These are phyloP conservation scores for Fusarium annulatum DNA, from an alignment of 2,329 filamentous ascomycete species.

Conservation along the genomic window DNA sequence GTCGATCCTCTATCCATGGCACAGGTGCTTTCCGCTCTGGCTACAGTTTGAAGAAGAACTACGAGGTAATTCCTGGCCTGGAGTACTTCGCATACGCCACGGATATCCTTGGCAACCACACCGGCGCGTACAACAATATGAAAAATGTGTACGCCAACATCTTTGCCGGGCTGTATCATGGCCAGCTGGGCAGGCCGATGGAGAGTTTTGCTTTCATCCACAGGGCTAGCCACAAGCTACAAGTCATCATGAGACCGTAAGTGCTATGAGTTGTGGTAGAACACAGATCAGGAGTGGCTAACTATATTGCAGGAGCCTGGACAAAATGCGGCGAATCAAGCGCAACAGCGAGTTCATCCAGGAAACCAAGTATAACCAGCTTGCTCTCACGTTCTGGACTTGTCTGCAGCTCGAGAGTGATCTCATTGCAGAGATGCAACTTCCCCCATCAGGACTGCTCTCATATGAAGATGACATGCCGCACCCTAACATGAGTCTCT, in stretches of 20 bases:
- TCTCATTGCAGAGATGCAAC: conserved; percentile 85
- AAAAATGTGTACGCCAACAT: conserved; percentile 87
- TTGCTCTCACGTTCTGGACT: conserved; percentile 88
- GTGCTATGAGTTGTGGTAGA: conserved; percentile 45
- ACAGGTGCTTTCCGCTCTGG: conserved; percentile 43
- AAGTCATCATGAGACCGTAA: conserved; percentile 81
- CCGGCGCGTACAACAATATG: conserved; percentile 81
- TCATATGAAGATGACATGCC: conserved; percentile 73
- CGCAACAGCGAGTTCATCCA: conserved; percentile 52
- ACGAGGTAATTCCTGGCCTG: conserved; percentile 88
- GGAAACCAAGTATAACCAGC: conserved; percentile 66
- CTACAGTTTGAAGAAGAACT: conserved; percentile 64
- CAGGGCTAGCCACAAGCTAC: conserved; percentile 66
- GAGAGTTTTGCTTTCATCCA: conserved; percentile 79
- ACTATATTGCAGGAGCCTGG: conserved; percentile 56
- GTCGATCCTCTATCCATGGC: conserved; percentile 65
- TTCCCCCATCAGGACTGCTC: conserved; percentile 71
- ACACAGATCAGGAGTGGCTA: neutral
- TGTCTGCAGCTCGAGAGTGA: conserved; percentile 95
- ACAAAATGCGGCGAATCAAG: conserved; percentile 59
- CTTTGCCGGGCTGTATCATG: conserved; percentile 87
- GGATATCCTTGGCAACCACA: conserved; percentile 85
- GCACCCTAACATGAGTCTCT: conserved; percentile 67
- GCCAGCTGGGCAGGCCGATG: conserved; percentile 85
- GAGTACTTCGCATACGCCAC: conserved; percentile 90